Evolutionary conservation across 305 asterid species (phyloP).

Genomic region (Monarda citriodora): DNA sequence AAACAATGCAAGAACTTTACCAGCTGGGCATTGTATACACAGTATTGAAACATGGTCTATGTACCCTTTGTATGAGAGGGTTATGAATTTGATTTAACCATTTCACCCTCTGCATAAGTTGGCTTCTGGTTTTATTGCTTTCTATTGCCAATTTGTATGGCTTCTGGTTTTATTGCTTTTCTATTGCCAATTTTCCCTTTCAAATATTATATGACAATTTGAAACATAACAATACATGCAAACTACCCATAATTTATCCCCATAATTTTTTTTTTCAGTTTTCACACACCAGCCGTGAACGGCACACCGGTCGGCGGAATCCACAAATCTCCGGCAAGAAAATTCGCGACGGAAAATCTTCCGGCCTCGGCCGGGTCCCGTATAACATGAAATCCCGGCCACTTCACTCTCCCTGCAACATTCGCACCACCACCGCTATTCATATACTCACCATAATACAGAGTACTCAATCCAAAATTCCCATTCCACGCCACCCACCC

Average conservation of each 20-base stretch:
- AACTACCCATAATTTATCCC: background rate
- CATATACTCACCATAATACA: conserved; percentile 52
- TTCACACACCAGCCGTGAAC: conserved; percentile 32
- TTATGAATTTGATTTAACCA: conserved; percentile 7
- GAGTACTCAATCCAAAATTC: conserved; percentile 28
- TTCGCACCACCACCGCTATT: conserved; percentile 42
- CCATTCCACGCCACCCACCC: conserved; percentile 63
- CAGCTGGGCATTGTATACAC: conserved; percentile 17
- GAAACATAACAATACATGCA: too few species aligned
- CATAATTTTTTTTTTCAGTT: background rate
- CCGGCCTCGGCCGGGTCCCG: conserved; percentile 27
- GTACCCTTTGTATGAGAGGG: background rate
- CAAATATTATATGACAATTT: too few species aligned
- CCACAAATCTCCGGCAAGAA: conserved; percentile 47
- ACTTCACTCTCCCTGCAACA: conserved; percentile 34
- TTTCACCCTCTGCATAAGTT: background rate
- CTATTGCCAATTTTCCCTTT: too few species aligned
- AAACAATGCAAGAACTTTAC: conserved; percentile 16
- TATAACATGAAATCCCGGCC: conserved; percentile 47
- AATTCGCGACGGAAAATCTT: conserved; percentile 39
- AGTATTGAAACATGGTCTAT: conserved; percentile 6
- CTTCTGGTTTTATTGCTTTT: too few species aligned
- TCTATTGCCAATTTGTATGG: too few species aligned
- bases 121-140: background rate
- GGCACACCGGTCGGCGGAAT: conserved; percentile 48